Evolutionary conservation across 2,329 filamentous ascomycete genomes (phyloP).

Genomic region (Ploettnerulaceae sp.): DNA sequence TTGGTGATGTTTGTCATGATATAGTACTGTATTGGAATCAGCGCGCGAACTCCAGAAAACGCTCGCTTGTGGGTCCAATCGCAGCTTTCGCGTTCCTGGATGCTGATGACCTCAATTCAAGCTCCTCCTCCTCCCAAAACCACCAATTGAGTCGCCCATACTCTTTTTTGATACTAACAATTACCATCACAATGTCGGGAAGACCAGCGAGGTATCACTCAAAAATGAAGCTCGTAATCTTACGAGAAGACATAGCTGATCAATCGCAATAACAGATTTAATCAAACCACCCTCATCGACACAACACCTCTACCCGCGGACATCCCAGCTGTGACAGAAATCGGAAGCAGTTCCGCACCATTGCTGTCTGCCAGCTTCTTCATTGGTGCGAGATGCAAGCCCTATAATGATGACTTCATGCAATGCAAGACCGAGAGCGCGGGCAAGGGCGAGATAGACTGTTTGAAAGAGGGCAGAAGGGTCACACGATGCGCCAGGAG

Average conservation of each 20-base stretch:
- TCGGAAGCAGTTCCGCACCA: conserved; percentile 88
- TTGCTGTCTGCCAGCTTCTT: conserved; percentile 91
- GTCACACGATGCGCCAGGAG: conserved; percentile 94
- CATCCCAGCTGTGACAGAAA: conserved; percentile 89
- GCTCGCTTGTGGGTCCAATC: conserved; percentile 27
- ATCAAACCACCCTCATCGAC: conserved; percentile 88
- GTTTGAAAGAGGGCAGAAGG: conserved; percentile 91
- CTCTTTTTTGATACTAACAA: conserved; percentile 16
- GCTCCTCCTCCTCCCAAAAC: conserved; percentile 21
- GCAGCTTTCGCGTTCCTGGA: conserved; percentile 18
- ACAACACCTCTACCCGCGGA: conserved; percentile 88
- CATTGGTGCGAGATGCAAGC: conserved; percentile 89
- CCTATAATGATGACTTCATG: conserved; percentile 99
- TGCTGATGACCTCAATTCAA: conserved; percentile 29
- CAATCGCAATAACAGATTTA: conserved; percentile 64
- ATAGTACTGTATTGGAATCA: no score
- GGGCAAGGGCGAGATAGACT: conserved; percentile 87
- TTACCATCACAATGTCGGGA: conserved; percentile 30
- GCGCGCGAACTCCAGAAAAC: conserved; percentile 12
- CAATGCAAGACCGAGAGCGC: conserved; percentile 96
- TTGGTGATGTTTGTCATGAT: not conserved
- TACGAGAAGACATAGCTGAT: conserved; percentile 20
- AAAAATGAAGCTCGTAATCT: not conserved
- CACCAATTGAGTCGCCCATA: conserved; percentile 35
- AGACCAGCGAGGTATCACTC: conserved; percentile 28